Evolutionary conservation across 2,329 filamentous ascomycete species (phyloP), one percentile per base, ranked within the genome.

Genomic region (Dothideomycetidae sp.): DNA sequence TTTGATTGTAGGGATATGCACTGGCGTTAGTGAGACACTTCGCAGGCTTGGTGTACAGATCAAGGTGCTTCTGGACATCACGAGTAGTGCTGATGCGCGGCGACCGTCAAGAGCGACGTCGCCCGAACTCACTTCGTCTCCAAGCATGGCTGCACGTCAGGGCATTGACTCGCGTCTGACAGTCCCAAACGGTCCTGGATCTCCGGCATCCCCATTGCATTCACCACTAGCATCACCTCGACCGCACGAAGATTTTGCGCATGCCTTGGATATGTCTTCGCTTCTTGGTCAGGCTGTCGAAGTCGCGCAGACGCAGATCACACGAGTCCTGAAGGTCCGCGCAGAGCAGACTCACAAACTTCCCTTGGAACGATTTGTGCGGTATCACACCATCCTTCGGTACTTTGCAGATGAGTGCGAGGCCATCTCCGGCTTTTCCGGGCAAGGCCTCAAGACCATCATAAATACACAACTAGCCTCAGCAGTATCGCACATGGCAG

Each of bases 51-150:
- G 83, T 12, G 86, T 84, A 0, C 88, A 96, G 54, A 81, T 90
- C 39, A 98, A 98, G 56, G 77, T 96, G 7, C 61, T 98, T n/a
- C 67, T 98, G 7, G 90, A 98, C 56, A 81, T 93, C 13, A 90
- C 86, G 1, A 93, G 85, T 54, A 78, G 74, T 10, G 68, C 81
- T 36, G 66, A 70, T 12, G 55, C 64, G 19, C 21, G 21, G 7
- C 60, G 58, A 10, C 61, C 42, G 19, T 48, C 47, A 3, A 38
- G 63, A 3, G 50, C 57, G 3, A 44, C 48, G 43, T 57, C 50
- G 44, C 50, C 26, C 50, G 56, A 31, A 53, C 55, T 18, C n/a
- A 35, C 39, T 7, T 33, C 39, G 45, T 64, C 16, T 1, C 66
- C 68, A 11, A 55, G 61, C 10, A 58, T 57, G 44, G 70, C 66